Evolutionary conservation across 2,329 filamentous ascomycete species (phyloP), one percentile per base, ranked within the genome.

Genomic region (Xylaria hypoxylon): DNA sequence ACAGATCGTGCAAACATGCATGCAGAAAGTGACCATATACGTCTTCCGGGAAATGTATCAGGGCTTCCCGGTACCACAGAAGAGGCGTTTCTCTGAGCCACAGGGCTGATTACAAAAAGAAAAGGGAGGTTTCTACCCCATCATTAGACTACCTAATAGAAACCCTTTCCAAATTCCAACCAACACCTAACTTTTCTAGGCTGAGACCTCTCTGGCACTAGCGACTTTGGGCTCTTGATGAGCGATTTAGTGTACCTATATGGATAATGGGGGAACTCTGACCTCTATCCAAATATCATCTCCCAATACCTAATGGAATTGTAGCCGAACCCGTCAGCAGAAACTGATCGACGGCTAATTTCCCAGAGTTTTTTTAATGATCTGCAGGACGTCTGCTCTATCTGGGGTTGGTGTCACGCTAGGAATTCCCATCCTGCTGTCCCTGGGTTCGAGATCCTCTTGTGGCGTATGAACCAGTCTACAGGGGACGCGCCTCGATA

Each of bases 81-180:
- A 35, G 28, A 60, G 56, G 56, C 45, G 51, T 38, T 24, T 51
- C 19, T 17, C 61, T 31, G 48, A 58, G 56, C 59, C 51, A 68
- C 63, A 68, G 55, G 64, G 67, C 67, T 68, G 63, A 59, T 62
- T 48, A 33, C 44, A 47, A 60, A 63, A 63, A 66, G 24, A 51
- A 66, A 59, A 66, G 19, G 48, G 45, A 22, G 33, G 38, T 45
- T 24, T 47, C 19, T 63, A 13, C 24, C 31, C 52, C 31, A 40
- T 33, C 38, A 59, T 52, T 52, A 38, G 53, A 28, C 10, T n/a
- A n/a, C n/a, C n/a, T n/a, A n/a, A n/a, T n/a, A n/a, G 33, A 56
- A 19, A 38, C 17, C 22, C 31, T 42, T 47, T n/a, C 13, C 38
- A 45, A n/a, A 22, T 56, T 22, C 10, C 45, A 31, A 64, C 48